Evolutionary conservation across 2,329 filamentous ascomycete species (phyloP).

Genomic region (Massarina eburnea): DNA sequence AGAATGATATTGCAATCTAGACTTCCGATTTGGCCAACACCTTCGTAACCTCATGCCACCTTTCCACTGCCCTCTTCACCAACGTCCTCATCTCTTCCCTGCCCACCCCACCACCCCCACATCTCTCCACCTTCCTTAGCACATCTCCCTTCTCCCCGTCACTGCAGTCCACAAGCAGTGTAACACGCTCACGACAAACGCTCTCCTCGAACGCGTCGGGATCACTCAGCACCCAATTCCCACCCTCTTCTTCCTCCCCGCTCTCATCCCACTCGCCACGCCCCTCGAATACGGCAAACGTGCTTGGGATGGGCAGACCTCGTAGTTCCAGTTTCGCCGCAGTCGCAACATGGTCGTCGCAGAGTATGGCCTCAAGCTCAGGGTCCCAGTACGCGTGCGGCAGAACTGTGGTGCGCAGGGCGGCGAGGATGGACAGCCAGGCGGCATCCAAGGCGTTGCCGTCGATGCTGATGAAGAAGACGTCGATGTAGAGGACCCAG

Average conservation of each 20-base stretch:
- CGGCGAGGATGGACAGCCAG: slow-evolving; percentile 81
- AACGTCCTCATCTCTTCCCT: slow-evolving; percentile 63
- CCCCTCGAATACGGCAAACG: slow-evolving; percentile 70
- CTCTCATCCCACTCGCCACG: slow-evolving; percentile 48
- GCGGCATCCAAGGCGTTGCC: slow-evolving; percentile 90
- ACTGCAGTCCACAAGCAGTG: slow-evolving; percentile 78
- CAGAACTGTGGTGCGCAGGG: slow-evolving; percentile 74
- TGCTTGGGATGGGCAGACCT: slow-evolving; percentile 73
- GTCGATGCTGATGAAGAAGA: slow-evolving; percentile 92
- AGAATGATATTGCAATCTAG: background rate
- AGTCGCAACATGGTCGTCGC: slow-evolving; percentile 61
- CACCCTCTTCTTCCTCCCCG: slow-evolving; percentile 34
- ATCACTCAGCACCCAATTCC: slow-evolving; percentile 76
- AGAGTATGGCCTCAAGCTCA: slow-evolving; percentile 78
- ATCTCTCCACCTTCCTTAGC: slow-evolving; percentile 75
- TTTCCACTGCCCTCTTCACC: slow-evolving; percentile 60
- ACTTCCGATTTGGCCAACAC: slow-evolving; percentile 11
- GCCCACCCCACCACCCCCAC: slow-evolving; percentile 72
- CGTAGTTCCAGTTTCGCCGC: slow-evolving; percentile 61
- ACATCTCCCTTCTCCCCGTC: slow-evolving; percentile 62
- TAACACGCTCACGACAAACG: slow-evolving; percentile 80
- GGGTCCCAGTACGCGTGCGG: slow-evolving; percentile 81
- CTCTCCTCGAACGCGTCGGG: slow-evolving; percentile 89
- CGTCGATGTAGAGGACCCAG: slow-evolving; percentile 92
- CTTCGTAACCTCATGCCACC: slow-evolving; percentile 63